A percentile compares a stretch with the other conserved stretches of the same genome.
Conservation (phyloP, 768 basidiomycete genomes). For the Chlorophyllum brunneum region DNA sequence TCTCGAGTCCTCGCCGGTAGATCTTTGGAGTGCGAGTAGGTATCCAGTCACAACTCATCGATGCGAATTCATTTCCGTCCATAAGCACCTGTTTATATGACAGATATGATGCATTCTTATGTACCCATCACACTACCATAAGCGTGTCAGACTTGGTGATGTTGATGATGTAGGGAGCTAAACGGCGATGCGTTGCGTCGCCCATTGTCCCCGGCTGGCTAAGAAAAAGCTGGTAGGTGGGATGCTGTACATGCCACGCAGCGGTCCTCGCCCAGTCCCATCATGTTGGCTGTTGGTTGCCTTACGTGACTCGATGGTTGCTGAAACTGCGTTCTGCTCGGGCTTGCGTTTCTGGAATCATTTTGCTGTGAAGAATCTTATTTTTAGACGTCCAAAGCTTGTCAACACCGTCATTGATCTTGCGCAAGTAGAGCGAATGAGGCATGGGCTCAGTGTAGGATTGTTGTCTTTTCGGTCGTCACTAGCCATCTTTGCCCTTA, state of each 20-base stretch:
- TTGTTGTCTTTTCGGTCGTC: no score
- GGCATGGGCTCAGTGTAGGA: no score
- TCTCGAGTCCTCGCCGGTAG: no score
- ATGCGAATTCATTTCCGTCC: constrained; percentile 8
- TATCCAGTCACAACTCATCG: background rate
- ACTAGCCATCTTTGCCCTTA: no score
- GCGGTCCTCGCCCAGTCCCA: background rate
- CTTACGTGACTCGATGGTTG: background rate
- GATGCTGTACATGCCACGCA: constrained; percentile 1
- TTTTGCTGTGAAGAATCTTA: background rate
- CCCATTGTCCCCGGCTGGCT: constrained; percentile 1
- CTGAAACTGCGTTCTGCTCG: background rate
- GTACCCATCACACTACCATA: background rate
- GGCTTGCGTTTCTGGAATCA: background rate
- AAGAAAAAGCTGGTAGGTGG: background rate
- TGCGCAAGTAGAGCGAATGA: no score
- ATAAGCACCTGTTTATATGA: constrained; percentile 4
- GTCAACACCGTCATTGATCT: no score
- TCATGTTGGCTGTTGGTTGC: background rate
- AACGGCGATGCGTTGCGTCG: background rate
- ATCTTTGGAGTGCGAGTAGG: constrained; percentile 7
- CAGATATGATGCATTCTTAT: constrained; percentile 1
- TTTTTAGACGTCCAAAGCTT: no score
- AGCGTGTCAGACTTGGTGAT: background rate
- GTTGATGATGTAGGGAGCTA: constrained; percentile 5